Percentiles rank a stretch among this genome's conserved stretches.
Evolutionary conservation across 2,329 filamentous ascomycete genomes (phyloP).

Genomic region (Laburnicola sp.): DNA sequence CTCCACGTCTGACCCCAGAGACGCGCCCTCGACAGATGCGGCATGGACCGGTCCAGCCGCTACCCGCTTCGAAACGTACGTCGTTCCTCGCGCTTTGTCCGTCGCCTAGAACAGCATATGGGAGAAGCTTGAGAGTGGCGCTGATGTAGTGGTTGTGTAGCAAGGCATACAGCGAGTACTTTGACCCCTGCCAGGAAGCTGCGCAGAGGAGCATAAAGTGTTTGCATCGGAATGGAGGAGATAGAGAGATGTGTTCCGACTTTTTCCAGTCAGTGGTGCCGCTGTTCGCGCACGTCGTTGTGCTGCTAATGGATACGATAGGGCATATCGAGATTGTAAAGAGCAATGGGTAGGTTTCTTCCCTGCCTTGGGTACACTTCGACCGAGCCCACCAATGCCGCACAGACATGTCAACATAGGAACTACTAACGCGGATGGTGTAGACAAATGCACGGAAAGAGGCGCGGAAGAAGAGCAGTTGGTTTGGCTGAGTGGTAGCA

Average conservation of each 20-base stretch:
- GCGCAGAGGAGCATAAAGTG: constrained; percentile 84
- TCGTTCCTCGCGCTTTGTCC: neutral
- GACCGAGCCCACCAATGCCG: neutral
- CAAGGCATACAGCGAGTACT: constrained; percentile 86
- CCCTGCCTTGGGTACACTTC: neutral
- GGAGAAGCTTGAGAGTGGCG: neutral
- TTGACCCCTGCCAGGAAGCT: constrained; percentile 93
- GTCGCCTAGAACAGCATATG: constrained; percentile 12
- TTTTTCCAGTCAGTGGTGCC: constrained; percentile 76
- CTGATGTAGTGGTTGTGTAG: constrained; percentile 50
- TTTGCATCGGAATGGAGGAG: constrained; percentile 82
- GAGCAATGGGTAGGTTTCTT: constrained; percentile 78
- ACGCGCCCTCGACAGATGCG: constrained; percentile 22
- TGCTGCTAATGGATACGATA: constrained; percentile 42
- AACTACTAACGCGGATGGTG: neutral
- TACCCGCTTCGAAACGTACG: constrained; percentile 47
- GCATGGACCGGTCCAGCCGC: constrained; percentile 40
- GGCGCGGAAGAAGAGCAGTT: constrained; percentile 23
- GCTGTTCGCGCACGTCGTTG: neutral
- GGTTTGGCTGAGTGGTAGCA: constrained; percentile 16
- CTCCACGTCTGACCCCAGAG: constrained; percentile 6
- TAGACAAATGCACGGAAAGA: constrained; percentile 27
- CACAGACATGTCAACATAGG: neutral
- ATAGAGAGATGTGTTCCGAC: constrained; percentile 86
- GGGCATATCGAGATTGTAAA: constrained; percentile 92